Conservation (phyloP, 1,139 yeast species). For the Torulaspora globosa region DNA sequence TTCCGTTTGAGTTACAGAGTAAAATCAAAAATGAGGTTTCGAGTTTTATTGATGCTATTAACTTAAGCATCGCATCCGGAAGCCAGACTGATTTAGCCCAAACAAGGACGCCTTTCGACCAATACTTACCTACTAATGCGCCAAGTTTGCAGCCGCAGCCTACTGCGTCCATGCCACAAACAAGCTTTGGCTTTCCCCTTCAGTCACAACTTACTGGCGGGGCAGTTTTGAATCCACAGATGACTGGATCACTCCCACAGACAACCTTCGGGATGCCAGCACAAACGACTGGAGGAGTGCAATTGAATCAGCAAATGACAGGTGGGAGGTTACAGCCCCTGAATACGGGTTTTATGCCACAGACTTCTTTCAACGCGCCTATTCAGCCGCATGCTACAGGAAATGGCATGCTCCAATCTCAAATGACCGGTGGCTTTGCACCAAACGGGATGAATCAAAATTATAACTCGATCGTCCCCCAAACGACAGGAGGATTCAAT, state of each 20-base stretch:
- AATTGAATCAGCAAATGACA: slow-evolving; percentile 27
- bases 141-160: slow-evolving; percentile 35
- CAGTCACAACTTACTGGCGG: slow-evolving; percentile 42
- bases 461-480: slow-evolving; percentile 26
- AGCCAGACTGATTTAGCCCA: slow-evolving; percentile 26
- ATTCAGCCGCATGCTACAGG: slow-evolving; percentile 37
- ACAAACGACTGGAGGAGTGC: slow-evolving; percentile 19
- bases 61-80: slow-evolving; percentile 58
- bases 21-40: slow-evolving; percentile 78
- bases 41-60: slow-evolving; percentile 83
- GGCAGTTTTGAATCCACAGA: slow-evolving; percentile 28
- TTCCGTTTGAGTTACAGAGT: slow-evolving; percentile 70
- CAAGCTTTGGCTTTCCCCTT: slow-evolving; percentile 16
- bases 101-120: slow-evolving; percentile 36
- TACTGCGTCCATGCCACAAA: slow-evolving; percentile 37
- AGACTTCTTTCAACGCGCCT: slow-evolving; percentile 17
- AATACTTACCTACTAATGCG: slow-evolving; percentile 28
- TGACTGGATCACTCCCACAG: slow-evolving; percentile 37
- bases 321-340: slow-evolving; percentile 32
- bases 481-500: slow-evolving; percentile 8
- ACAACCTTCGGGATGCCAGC: slow-evolving; percentile 29
- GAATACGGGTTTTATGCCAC: slow-evolving; percentile 33
- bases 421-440: slow-evolving; percentile 34
- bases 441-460: slow-evolving; percentile 31
- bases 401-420: slow-evolving; percentile 33